Percentiles rank a stretch among this genome's conserved stretches.
Evolutionary conservation across 306 rosid genomes (phyloP).

Genomic region (Fragaria nilgerrensis): DNA sequence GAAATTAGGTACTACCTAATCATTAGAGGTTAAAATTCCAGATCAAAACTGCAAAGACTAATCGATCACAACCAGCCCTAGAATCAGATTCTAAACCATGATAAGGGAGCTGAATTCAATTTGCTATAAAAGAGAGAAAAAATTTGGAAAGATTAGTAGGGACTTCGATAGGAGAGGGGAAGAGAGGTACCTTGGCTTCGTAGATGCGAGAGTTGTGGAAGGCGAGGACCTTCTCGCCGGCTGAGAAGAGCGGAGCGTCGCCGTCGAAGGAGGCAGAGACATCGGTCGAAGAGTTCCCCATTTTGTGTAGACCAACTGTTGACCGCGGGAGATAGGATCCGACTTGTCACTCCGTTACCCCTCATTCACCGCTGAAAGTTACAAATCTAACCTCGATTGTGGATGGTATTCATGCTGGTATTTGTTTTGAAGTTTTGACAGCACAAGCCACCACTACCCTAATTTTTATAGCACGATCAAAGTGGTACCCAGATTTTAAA

Average conservation of each 20-base stretch:
- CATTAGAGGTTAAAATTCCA: neutral
- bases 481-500: too few relatives aligned
- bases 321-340: constrained; percentile 3
- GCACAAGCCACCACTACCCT: too few relatives aligned
- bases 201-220: constrained; percentile 76
- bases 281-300: constrained; percentile 72
- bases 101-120: neutral
- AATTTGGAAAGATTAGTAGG: neutral
- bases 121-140: neutral
- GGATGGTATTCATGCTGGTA: too few relatives aligned
- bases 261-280: constrained; percentile 52
- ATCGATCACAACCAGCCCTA: neutral
- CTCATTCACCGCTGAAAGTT: neutral
- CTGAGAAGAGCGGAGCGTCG: constrained; percentile 55
- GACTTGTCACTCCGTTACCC: neutral
- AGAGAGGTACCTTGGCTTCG: constrained; percentile 65
- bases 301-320: constrained; percentile 10
- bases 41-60: neutral
- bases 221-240: constrained; percentile 78
- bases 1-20: neutral
- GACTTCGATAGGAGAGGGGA: neutral
- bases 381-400: neutral
- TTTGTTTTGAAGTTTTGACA: too few relatives aligned
- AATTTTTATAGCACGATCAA: too few relatives aligned
- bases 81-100: neutral